Conservation (phyloP, 768 basidiomycete genomes). For the Tricholoma flavovirens region DNA sequence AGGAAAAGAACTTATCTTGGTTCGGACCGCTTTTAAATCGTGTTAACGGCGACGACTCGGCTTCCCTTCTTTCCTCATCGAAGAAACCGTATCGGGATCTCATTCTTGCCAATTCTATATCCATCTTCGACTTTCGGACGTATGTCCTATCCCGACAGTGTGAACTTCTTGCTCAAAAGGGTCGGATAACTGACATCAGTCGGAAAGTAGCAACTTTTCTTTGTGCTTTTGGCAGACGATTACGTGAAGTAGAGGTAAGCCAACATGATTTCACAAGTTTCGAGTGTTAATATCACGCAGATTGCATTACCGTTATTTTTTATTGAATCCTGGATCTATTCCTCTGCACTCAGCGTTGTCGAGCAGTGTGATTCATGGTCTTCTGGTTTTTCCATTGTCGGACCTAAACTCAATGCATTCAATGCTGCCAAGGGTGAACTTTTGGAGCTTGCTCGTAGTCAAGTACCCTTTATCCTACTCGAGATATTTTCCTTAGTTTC, state of each 20-base stretch:
- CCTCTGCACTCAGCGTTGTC: constrained; percentile 78
- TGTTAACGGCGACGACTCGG: constrained; percentile 66
- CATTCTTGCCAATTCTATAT: constrained; percentile 85
- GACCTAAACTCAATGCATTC: constrained; percentile 42
- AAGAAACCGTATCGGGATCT: constrained; percentile 88
- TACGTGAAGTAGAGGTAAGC: constrained; percentile 78
- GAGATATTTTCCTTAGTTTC: not conserved
- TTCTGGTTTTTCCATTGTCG: constrained; percentile 40
- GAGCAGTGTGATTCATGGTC: constrained; percentile 77
- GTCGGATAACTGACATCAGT: constrained; percentile 64
- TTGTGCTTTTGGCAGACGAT: constrained; percentile 63
- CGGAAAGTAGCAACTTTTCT: constrained; percentile 72
- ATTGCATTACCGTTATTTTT: constrained; percentile 59
- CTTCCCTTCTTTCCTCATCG: constrained; percentile 68
- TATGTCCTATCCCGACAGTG: constrained; percentile 90
- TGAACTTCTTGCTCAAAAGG: constrained; percentile 62
- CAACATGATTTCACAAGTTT: not conserved
- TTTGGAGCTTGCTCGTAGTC: constrained; percentile 79
- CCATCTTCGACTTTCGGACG: constrained; percentile 88
- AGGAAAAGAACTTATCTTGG: constrained; percentile 86
- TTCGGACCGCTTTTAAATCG: constrained; percentile 82
- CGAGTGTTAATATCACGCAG: not conserved
- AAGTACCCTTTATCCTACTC: constrained; percentile 42
- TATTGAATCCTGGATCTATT: constrained; percentile 91
- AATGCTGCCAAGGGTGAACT: constrained; percentile 85